Evolutionary conservation across 176 grass and related monocot species (phyloP).

Genomic region (Cenchrus purpureus): DNA sequence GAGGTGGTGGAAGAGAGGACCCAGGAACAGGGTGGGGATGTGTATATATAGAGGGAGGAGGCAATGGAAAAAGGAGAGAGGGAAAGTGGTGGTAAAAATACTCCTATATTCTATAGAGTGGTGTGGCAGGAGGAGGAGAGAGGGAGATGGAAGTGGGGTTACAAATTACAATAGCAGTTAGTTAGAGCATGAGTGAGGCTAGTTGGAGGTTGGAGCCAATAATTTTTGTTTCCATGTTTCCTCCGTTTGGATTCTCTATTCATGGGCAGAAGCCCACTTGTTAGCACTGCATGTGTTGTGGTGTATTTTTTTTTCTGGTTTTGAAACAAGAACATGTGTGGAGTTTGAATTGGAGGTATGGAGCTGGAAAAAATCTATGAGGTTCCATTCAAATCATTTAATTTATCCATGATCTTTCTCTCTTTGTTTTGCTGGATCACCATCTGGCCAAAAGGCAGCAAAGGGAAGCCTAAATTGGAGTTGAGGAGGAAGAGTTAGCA

Average conservation of each 20-base stretch:
- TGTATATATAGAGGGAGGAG: constrained; percentile 41
- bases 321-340: not conserved
- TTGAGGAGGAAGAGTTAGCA: too few relatives aligned
- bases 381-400: not conserved
- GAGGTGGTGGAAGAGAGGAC: constrained; percentile 49
- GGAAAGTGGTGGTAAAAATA: constrained; percentile 39
- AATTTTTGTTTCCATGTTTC: constrained; percentile 55
- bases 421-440: not conserved
- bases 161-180: constrained; percentile 43
- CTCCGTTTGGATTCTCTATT: constrained; percentile 49
- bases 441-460: too few relatives aligned
- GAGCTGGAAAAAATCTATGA: not conserved
- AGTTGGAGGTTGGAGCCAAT: constrained; percentile 53
- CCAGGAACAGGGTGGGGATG: constrained; percentile 33
- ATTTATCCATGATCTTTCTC: not conserved
- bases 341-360: constrained; percentile 7
- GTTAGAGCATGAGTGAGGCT: constrained; percentile 51
- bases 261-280: constrained; percentile 20
- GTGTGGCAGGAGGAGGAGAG: constrained; percentile 43
- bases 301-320: not conserved
- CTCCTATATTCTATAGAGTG: constrained; percentile 30
- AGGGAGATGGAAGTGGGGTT: constrained; percentile 26
- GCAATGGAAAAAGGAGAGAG: constrained; percentile 4
- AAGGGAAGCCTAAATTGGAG: not conserved
- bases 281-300: constrained; percentile 10